phyloP scores from a whole-genome alignment of 192 early-diverging fungal species.

The Phlyctochytrium arcticum region DNA sequence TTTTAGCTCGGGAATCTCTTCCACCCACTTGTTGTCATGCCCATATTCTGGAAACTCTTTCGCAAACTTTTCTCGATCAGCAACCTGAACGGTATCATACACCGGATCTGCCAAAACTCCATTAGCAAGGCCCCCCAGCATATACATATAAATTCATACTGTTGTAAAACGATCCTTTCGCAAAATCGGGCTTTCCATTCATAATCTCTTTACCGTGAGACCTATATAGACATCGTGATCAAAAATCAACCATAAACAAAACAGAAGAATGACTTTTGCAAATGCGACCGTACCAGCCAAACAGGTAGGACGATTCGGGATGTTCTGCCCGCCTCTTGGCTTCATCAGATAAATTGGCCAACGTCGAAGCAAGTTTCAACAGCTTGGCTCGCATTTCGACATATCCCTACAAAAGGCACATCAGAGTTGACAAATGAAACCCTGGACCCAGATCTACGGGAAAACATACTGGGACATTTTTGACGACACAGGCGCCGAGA shows the following conservation, averaged over 20 bases:
- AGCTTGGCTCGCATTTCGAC: conserved; percentile 41
- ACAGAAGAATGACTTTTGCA: no score
- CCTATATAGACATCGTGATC: no score
- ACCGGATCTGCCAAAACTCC: no score
- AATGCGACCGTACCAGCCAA: no score
- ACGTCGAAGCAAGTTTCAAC: conserved; percentile 44
- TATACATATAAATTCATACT: no score
- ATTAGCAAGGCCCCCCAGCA: no score
- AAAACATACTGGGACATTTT: conserved; percentile 56
- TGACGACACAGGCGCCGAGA: conserved; percentile 55
- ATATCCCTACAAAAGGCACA: no score
- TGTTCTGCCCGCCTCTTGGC: conserved; percentile 47
- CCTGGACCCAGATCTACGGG: no score
- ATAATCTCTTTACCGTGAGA: conserved; percentile 65
- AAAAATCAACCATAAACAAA: no score
- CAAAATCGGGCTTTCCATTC: conserved; percentile 60
- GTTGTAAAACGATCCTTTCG: conserved; percentile 64
- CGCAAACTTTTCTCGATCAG: conserved; percentile 17
- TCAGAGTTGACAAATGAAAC: background rate
- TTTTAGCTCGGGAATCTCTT: conserved; percentile 48
- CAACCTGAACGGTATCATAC: background rate
- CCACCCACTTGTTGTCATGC: conserved; percentile 57
- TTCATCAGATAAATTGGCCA: conserved; percentile 52
- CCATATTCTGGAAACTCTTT: conserved; percentile 51
- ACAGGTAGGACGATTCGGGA: conserved; percentile 48